These are phyloP conservation scores for Heterobasidion occidentale DNA, from an alignment of 1,284 basidiomycete genomes.

Conservation along the genomic window DNA sequence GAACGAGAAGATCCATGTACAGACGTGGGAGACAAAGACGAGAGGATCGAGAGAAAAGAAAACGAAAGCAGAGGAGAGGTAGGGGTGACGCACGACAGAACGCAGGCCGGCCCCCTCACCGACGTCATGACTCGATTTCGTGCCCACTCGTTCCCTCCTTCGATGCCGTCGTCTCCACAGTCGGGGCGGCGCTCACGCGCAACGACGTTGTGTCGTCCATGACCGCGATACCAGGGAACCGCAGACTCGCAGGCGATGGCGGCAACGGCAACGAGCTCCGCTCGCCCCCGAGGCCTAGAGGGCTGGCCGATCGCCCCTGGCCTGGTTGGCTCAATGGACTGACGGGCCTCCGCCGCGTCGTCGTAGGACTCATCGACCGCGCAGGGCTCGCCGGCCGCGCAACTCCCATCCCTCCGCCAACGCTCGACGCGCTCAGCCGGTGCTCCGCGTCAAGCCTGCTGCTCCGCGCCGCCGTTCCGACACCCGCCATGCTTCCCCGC, in stretches of 20 bases:
- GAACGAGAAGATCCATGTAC: no score
- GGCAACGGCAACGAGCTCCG: neutral
- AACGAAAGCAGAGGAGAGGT: no score
- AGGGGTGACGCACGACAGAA: no score
- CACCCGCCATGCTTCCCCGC: slow-evolving; percentile 16
- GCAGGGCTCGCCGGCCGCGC: neutral
- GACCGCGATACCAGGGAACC: slow-evolving; percentile 6
- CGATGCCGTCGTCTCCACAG: neutral
- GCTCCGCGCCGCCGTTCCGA: slow-evolving; percentile 13
- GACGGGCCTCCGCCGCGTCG: no score
- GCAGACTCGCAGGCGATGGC: neutral
- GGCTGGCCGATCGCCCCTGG: no score
- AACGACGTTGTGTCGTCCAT: neutral
- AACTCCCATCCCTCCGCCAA: neutral
- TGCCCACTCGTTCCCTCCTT: neutral
- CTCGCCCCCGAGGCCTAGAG: neutral
- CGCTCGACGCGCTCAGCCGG: neutral
- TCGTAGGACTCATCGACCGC: neutral
- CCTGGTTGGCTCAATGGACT: no score
- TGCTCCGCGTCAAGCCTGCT: slow-evolving; percentile 3
- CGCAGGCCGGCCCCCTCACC: no score
- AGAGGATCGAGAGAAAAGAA: no score
- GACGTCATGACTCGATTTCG: neutral
- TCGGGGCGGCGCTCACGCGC: no score
- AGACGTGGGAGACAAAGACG: no score